phyloP scores from a whole-genome alignment of 768 basidiomycete species.

The Podaxis sp. region DNA sequence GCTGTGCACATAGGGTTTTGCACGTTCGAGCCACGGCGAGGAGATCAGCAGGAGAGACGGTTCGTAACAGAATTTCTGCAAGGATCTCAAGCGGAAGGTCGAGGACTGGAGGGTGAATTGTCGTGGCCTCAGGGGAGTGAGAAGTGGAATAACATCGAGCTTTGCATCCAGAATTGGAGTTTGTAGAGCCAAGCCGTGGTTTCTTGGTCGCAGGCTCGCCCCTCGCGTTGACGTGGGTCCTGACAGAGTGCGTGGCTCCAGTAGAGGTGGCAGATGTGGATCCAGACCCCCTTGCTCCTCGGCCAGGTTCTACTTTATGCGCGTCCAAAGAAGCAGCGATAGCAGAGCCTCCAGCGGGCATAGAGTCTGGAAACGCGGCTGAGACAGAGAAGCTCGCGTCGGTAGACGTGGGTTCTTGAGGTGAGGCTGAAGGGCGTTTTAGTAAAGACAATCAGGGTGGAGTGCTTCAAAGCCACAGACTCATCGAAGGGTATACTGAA shows the following conservation, averaged over 20 bases:
- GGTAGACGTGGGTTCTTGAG: not conserved
- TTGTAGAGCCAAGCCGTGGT: not conserved
- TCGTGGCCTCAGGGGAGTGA: not conserved
- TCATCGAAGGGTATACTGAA: no score
- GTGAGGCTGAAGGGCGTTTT: no score
- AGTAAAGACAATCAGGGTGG: no score
- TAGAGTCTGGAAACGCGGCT: not conserved
- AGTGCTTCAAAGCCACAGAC: no score
- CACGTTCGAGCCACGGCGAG: slow-evolving; percentile 59
- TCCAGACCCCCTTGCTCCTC: not conserved
- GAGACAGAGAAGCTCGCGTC: not conserved
- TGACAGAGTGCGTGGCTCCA: not conserved
- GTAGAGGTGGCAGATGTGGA: not conserved
- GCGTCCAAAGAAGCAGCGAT: no score
- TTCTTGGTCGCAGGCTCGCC: not conserved
- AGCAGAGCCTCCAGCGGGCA: not conserved
- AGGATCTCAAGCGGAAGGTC: slow-evolving; percentile 60
- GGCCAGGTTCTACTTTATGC: no score
- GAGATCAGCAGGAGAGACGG: slow-evolving; percentile 51
- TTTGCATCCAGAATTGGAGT: not conserved
- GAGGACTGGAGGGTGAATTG: not conserved
- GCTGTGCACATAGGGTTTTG: slow-evolving; percentile 49
- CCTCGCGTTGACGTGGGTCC: not conserved
- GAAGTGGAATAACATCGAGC: not conserved
- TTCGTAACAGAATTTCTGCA: slow-evolving; percentile 56